A percentile compares a stretch with the other conserved stretches of the same genome.
Evolutionary conservation across 148 eudicot species (phyloP).

Genomic region (Bassia scoparia): DNA sequence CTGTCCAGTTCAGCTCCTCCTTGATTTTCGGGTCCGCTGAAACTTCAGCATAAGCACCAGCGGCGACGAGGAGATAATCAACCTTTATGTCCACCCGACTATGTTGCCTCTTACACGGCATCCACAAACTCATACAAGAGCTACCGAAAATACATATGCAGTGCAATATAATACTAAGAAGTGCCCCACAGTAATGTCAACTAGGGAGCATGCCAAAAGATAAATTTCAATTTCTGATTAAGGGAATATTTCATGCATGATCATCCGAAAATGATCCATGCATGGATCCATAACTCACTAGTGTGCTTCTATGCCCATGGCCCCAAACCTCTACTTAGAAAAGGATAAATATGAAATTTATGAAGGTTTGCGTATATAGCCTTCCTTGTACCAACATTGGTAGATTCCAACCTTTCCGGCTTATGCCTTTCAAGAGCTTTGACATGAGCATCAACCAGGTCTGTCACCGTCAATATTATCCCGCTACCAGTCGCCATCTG

Average conservation of each 20-base stretch:
- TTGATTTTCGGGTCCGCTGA: slow-evolving; percentile 78
- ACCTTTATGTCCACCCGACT: slow-evolving; percentile 61
- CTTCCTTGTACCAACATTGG: slow-evolving; percentile 95
- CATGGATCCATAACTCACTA: neutral
- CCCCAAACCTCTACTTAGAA: neutral
- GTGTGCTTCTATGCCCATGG: neutral
- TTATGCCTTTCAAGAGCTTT: slow-evolving; percentile 81
- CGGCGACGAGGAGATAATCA: slow-evolving; percentile 60
- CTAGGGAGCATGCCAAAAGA: neutral
- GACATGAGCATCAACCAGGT: slow-evolving; percentile 94
- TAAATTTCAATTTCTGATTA: neutral
- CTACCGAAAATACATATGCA: slow-evolving; percentile 37
- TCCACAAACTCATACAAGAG: slow-evolving; percentile 71
- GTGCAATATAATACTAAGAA: too few relatives aligned
- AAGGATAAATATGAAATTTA: neutral
- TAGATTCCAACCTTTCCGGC: slow-evolving; percentile 84
- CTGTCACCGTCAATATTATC: slow-evolving; percentile 97
- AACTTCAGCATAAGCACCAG: slow-evolving; percentile 86
- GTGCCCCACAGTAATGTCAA: neutral
- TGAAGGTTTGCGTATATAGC: slow-evolving; percentile 27
- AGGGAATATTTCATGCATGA: neutral
- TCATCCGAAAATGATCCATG: neutral
- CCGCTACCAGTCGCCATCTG: slow-evolving; percentile 79
- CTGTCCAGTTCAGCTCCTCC: slow-evolving; percentile 67
- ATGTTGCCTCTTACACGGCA: slow-evolving; percentile 90